Percentiles rank a stretch among this genome's conserved stretches.
phyloP scores from a whole-genome alignment of 495 filamentous ascomycete genomes.

The Penicillium soppii region DNA sequence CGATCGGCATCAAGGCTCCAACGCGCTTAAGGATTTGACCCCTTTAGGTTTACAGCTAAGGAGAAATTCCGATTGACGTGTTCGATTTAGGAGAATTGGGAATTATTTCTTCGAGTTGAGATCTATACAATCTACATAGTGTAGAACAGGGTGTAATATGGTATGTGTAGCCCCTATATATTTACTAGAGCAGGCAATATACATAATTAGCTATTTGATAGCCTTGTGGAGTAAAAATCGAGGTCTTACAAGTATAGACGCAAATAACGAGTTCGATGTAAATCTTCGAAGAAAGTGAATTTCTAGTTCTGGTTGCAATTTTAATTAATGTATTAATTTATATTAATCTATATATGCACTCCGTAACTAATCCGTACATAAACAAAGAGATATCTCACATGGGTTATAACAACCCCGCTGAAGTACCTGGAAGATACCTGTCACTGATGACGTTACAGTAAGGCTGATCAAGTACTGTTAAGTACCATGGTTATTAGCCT shows the following conservation, averaged over 20 bases:
- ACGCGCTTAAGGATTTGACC: no score
- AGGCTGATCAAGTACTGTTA: neutral
- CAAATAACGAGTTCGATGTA: no score
- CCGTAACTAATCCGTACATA: no score
- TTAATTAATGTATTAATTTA: no score
- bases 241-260: no score
- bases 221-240: no score
- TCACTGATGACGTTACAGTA: slow-evolving; percentile 1
- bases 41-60: slow-evolving; percentile 13
- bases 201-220: no score
- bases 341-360: no score
- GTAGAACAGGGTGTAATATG: no score
- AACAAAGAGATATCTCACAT: neutral
- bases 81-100: neutral
- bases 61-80: slow-evolving; percentile 7
- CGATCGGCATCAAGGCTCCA: slow-evolving; percentile 20
- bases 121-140: neutral
- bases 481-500: slow-evolving; percentile 7
- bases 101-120: neutral
- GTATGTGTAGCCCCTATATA: no score
- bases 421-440: slow-evolving; percentile 5
- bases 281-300: no score
- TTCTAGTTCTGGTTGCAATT: no score
- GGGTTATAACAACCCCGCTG: neutral
- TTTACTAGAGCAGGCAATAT: neutral